A percentile compares a stretch with the other conserved stretches of the same genome.
Evolutionary conservation across 306 rosid genomes (phyloP).

Genomic region (Luffa acutangula): DNA sequence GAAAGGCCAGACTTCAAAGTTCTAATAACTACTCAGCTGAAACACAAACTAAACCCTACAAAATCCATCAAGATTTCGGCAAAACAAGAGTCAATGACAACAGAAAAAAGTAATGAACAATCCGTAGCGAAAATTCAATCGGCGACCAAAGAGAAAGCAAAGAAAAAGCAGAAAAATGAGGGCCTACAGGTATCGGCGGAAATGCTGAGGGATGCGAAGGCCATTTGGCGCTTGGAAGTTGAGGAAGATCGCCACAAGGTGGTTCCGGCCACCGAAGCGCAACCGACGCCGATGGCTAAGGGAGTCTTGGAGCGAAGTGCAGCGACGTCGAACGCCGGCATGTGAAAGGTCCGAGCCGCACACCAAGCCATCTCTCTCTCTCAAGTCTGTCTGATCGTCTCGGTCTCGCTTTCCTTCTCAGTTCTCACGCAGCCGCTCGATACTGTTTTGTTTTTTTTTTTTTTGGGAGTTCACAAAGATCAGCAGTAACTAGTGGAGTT

Average conservation of each 20-base stretch:
- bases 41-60: slow-evolving; percentile 1
- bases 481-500: too few relatives aligned
- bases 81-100: neutral
- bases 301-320: slow-evolving; percentile 32
- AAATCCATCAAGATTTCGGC: neutral
- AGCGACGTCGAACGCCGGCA: slow-evolving; percentile 38
- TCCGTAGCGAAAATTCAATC: neutral
- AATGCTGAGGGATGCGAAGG: slow-evolving; percentile 57
- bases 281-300: slow-evolving; percentile 43
- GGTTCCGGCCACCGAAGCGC: slow-evolving; percentile 43
- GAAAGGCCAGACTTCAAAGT: neutral
- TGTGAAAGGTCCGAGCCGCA: slow-evolving; percentile 41
- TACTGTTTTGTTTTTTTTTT: too few relatives aligned
- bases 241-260: slow-evolving; percentile 43
- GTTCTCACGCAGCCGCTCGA: neutral
- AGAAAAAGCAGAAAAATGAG: neutral
- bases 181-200: slow-evolving; percentile 45
- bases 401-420: neutral
- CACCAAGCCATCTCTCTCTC: slow-evolving; percentile 55
- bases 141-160: neutral
- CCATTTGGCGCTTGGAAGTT: slow-evolving; percentile 33
- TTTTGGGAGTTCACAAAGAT: too few relatives aligned
- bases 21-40: neutral
- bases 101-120: neutral
- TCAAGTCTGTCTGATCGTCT: neutral